Evolutionary conservation across 192 early-diverging fungal species (phyloP), one percentile per base, ranked within the genome.

Genomic region (Lunasporangiospora selenospora): DNA sequence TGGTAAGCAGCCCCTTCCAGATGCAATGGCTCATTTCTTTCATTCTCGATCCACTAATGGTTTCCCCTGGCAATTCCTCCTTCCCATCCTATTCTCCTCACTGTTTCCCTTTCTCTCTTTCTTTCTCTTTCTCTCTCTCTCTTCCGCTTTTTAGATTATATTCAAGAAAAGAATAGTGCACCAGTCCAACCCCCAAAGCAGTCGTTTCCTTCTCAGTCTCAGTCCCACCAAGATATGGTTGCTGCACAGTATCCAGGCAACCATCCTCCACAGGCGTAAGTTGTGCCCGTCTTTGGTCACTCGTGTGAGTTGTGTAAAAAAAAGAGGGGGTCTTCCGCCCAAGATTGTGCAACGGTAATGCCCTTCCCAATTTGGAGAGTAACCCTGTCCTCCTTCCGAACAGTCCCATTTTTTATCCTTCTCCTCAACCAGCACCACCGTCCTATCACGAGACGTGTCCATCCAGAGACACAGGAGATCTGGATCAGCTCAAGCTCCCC

Each of bases 141-240:
- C 16, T 27, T 39, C 18, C 1, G 13, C 27, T 8, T 56, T 3
- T 32, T 48, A 67, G 65, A 67, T n/a, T 67, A 45, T n/a, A 16
- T 67, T 12, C 16, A n/a, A 5, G 65, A 67, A 16, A 21, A n/a
- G 12, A 56, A 51, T 27, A 49, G 43, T 18, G 47, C 53, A 0
- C 65, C 65, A 6, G 55, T 58, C 23, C 33, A 46, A 27, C 65
- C 65, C 2, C 55, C 65, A 18, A 41, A 45, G 34, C 65, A 67
- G 24, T 67, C 55, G 24, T 67, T 67, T 27, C 65, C 65, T 13
- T 67, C 65, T 3, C 65, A 67, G 40, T 50, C 65, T 21, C 44
- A 37, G 6, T 45, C 34, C 7, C 65, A 67, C 65, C 54, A 67
- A 32, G 55, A 47, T 13, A 67, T 58, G 56, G 65, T 67, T 13